These are phyloP conservation scores for Carnegiea gigantea DNA, from an alignment of 179 eudicot genomes.

Conservation along the genomic window DNA sequence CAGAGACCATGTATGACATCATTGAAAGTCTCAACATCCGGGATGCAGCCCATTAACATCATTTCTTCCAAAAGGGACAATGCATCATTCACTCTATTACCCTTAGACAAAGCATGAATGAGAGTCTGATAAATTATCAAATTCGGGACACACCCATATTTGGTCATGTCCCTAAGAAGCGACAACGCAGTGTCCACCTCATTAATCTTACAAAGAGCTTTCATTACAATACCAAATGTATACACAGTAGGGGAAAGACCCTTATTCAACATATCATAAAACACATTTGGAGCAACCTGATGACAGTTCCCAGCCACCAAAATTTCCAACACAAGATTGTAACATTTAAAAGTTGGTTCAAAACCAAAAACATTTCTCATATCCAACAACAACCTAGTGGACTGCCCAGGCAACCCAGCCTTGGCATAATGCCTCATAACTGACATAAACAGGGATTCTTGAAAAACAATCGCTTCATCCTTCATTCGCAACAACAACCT, in stretches of 20 bases:
- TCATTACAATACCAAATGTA: constrained; percentile 76
- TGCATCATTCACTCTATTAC: constrained; percentile 68
- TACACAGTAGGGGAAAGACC: constrained; percentile 77
- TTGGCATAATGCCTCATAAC: constrained; percentile 76
- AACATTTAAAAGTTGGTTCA: constrained; percentile 68
- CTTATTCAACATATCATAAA: constrained; percentile 81
- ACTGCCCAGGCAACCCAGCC: constrained; percentile 88
- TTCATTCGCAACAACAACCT: constrained; percentile 72
- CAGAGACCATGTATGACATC: constrained; percentile 81
- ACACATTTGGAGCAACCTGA: constrained; percentile 64
- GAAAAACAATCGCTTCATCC: constrained; percentile 62
- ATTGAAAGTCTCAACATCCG: constrained; percentile 87
- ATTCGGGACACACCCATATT: constrained; percentile 92
- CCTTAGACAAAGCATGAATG: constrained; percentile 65
- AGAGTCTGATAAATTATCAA: constrained; percentile 79
- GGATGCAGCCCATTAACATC: constrained; percentile 85
- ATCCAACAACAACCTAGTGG: constrained; percentile 85
- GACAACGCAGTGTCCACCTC: constrained; percentile 80
- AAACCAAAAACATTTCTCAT: constrained; percentile 63
- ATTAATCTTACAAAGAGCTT: constrained; percentile 68
- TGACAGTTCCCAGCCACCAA: constrained; percentile 69
- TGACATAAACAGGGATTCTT: constrained; percentile 67
- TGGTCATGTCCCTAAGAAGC: constrained; percentile 89
- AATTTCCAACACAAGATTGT: constrained; percentile 79
- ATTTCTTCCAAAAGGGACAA: constrained; percentile 80